Evolutionary conservation across 108 stramenopile species (phyloP), one percentile per base, ranked within the genome.

Genomic region (Skeletonema potamos): DNA sequence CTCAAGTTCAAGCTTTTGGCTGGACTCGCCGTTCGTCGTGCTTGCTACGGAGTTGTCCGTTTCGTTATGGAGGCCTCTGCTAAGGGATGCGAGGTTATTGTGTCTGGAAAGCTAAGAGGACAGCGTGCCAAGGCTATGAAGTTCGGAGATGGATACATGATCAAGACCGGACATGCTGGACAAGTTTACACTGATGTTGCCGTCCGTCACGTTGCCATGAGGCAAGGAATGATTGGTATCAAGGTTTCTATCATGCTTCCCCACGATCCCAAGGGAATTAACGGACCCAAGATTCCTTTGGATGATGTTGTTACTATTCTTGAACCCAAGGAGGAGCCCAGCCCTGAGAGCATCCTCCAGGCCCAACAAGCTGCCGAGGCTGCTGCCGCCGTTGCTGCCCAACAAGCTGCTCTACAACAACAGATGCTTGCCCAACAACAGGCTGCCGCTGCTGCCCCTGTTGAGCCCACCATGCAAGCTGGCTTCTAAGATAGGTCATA

Each of bases 121-220:
- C 97, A 97, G 83, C 97, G 99, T 91, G 99, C 99, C 82, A 99
- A 99, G 96, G 95, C 90, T 57, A 99, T 99, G 98, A 99, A 99
- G 85, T 99, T 99, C 86, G 92, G 93, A 37, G 97, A 99, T 70
- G 99, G 99, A 15, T 99, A 98, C 96, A 99, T 99, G 99, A 98
- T 99, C 96, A 99, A 99, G 95, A 95, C 97, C 37, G 99, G 99
- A 65, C 97, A 98, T 73, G 96, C 98, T 61, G 90, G 91, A 76
- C 89, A 96, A 79, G 97, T 96, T 32, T 99, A 99, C 96, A 97
- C 98, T 60, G 97, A 99, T 82, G 74, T 74, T 62, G 99, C 99
- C 34, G 97, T 98, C 27, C 94, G 99, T 71, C 98, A 99, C 92
- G 99, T 99, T 7, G 78, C 98, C 73, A 98, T 99, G 98, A 85